Percentiles rank a stretch among this genome's conserved stretches.
phyloP scores from a whole-genome alignment of 2,329 filamentous ascomycete genomes.

The Arthrobotrys megalospora region DNA sequence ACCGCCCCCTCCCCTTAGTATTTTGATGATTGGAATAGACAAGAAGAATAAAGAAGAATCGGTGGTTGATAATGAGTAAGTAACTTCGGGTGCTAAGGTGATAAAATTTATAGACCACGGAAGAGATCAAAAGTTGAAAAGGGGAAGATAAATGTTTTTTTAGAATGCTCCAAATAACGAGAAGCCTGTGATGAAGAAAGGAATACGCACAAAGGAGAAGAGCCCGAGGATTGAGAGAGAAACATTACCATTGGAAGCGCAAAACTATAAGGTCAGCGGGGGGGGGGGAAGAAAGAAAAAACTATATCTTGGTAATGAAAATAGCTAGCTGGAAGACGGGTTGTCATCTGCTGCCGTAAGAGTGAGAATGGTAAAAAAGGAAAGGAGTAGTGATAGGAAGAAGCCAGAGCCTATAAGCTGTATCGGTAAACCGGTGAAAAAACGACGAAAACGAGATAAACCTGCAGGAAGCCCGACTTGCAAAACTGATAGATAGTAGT shows the following conservation, averaged over 20 bases:
- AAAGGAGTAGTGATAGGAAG: constrained; percentile 28
- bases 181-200: constrained; percentile 53
- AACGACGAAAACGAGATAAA: constrained; percentile 23
- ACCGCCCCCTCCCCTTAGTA: constrained; percentile 26
- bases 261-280: constrained; percentile 7
- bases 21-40: constrained; percentile 41
- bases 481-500: constrained; percentile 31
- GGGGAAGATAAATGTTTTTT: constrained; percentile 20
- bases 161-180: constrained; percentile 41
- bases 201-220: constrained; percentile 50
- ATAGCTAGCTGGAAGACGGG: constrained; percentile 8
- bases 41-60: constrained; percentile 53
- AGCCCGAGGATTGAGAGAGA: constrained; percentile 22
- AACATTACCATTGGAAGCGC: constrained; percentile 48
- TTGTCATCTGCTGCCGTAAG: not conserved
- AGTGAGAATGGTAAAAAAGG: constrained; percentile 8
- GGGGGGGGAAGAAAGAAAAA: constrained; percentile 21
- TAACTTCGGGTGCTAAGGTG: constrained; percentile 31
- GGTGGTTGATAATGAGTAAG: constrained; percentile 20
- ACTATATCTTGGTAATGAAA: constrained; percentile 35
- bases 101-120: constrained; percentile 46
- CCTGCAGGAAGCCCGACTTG: constrained; percentile 57
- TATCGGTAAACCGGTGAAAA: constrained; percentile 38
- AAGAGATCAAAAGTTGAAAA: constrained; percentile 8
- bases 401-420: constrained; percentile 33